Percentiles rank a stretch among this genome's conserved stretches.
Conservation (phyloP, 768 basidiomycete genomes). For the Amanita molliuscula region DNA sequence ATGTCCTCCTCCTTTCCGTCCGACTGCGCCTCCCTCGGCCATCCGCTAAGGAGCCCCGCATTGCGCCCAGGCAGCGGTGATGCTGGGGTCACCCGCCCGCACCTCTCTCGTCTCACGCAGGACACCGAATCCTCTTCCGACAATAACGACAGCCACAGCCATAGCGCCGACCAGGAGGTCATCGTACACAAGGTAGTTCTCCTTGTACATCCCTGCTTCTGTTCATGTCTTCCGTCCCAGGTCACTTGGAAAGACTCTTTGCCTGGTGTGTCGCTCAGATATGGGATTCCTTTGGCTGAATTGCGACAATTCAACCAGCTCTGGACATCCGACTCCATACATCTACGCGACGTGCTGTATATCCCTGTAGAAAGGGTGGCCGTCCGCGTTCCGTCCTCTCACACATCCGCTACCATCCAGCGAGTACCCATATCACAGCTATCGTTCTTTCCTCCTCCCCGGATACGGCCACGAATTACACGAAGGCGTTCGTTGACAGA, state of each 20-base stretch:
- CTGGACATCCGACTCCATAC: constrained; percentile 89
- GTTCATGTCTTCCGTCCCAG: constrained; percentile 26
- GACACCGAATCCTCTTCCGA: constrained; percentile 15
- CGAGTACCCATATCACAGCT: constrained; percentile 41
- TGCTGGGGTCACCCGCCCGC: constrained; percentile 27
- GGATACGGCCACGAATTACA: constrained; percentile 9
- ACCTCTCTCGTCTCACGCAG: constrained; percentile 25
- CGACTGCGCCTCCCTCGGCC: neutral
- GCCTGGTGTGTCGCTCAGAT: constrained; percentile 80
- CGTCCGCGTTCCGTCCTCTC: neutral
- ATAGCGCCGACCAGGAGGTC: constrained; percentile 37
- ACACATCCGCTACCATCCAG: constrained; percentile 19
- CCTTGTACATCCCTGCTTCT: neutral
- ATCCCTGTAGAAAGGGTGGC: constrained; percentile 59
- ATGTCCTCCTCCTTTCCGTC: neutral
- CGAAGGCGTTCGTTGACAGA: constrained; percentile 10
- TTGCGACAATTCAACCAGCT: constrained; percentile 85
- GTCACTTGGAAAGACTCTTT: constrained; percentile 69
- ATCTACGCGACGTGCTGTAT: constrained; percentile 72
- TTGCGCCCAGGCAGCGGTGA: constrained; percentile 9
- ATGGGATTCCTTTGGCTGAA: constrained; percentile 75
- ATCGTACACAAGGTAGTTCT: constrained; percentile 47
- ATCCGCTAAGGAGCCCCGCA: constrained; percentile 11
- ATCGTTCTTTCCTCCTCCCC: constrained; percentile 43
- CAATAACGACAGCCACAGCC: neutral